Percentiles rank a stretch among this genome's conserved stretches.
Evolutionary conservation across 2,329 filamentous ascomycete genomes (phyloP).

Genomic region (Penicillium glabrum): DNA sequence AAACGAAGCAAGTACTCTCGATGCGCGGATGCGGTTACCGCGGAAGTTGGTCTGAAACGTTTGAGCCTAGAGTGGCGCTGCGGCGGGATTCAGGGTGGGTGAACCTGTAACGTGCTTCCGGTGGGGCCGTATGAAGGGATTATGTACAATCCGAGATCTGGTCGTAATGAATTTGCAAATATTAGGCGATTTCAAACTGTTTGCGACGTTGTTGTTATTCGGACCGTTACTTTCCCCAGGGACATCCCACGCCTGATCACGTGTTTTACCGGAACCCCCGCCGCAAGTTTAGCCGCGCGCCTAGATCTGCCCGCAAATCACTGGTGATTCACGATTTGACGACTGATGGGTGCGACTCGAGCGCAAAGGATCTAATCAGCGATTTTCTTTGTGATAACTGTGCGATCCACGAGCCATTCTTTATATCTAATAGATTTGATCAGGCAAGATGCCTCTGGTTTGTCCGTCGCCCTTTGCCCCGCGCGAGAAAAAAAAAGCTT

Average conservation of each 20-base stretch:
- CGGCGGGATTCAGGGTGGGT: neutral
- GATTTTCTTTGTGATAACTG: neutral
- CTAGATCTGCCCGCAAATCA: slow-evolving; percentile 12
- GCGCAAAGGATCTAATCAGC: neutral
- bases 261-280: slow-evolving; percentile 12
- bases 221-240: slow-evolving; percentile 16
- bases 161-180: neutral
- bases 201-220: slow-evolving; percentile 1
- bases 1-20: neutral
- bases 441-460: slow-evolving; percentile 20
- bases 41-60: slow-evolving; percentile 8
- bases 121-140: neutral
- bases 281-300: slow-evolving; percentile 23
- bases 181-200: neutral
- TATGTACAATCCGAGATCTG: slow-evolving; percentile 14
- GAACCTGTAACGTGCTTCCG: neutral
- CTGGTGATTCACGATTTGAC: neutral
- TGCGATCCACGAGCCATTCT: neutral
- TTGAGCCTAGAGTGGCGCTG: slow-evolving; percentile 3
- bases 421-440: neutral
- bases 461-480: slow-evolving; percentile 9
- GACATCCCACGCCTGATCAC: slow-evolving; percentile 21
- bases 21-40: slow-evolving; percentile 7
- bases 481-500: neutral
- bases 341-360: neutral